A percentile compares a stretch with the other conserved stretches of the same genome.
Evolutionary conservation across 2,329 filamentous ascomycete genomes (phyloP).

Genomic region (Graphilbum sp.): DNA sequence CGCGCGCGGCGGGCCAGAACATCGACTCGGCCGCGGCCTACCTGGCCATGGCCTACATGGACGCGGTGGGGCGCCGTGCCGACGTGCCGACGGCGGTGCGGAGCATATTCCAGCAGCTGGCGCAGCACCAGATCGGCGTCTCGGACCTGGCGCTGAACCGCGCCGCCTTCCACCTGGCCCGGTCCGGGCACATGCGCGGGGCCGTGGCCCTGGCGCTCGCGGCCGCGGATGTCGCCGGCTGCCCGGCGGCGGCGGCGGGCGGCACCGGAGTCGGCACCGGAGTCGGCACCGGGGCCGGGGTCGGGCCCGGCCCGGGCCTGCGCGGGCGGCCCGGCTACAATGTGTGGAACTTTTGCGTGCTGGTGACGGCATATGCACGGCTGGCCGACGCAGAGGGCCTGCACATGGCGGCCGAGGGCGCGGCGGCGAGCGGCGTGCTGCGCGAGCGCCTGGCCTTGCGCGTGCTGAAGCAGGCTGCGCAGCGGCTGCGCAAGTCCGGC

Average conservation of each 20-base stretch:
- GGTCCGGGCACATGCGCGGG: conserved; percentile 12
- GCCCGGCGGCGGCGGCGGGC: no score
- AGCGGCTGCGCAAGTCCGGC: conserved; percentile 3
- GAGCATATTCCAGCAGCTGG: conserved; percentile 11
- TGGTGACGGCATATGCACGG: conserved; percentile 12
- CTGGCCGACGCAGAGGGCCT: conserved; percentile 14
- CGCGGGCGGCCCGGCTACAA: conserved; percentile 18
- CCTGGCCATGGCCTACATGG: conserved; percentile 21
- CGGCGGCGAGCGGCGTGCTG: conserved; percentile 7
- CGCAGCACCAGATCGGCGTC: conserved; percentile 10
- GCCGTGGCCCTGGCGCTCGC: conserved; percentile 14
- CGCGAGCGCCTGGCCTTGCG: conserved; percentile 9
- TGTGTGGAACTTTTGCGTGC: conserved; percentile 16
- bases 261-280: neutral
- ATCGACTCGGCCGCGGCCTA: conserved; percentile 23
- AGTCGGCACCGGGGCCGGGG: neutral
- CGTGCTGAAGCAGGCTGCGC: conserved; percentile 10
- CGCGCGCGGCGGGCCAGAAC: conserved; percentile 24
- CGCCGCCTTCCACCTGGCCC: conserved; percentile 14
- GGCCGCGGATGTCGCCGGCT: no score
- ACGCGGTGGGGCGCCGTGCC: conserved; percentile 14
- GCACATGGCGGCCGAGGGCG: conserved; percentile 9
- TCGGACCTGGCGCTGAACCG: conserved; percentile 14
- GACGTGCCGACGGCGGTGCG: conserved; percentile 9
- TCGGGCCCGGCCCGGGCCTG: conserved; percentile 4